Percentiles rank a stretch among this genome's conserved stretches.
Conservation (phyloP, 768 basidiomycete genomes). For the Hypsizygus marmoreus region DNA sequence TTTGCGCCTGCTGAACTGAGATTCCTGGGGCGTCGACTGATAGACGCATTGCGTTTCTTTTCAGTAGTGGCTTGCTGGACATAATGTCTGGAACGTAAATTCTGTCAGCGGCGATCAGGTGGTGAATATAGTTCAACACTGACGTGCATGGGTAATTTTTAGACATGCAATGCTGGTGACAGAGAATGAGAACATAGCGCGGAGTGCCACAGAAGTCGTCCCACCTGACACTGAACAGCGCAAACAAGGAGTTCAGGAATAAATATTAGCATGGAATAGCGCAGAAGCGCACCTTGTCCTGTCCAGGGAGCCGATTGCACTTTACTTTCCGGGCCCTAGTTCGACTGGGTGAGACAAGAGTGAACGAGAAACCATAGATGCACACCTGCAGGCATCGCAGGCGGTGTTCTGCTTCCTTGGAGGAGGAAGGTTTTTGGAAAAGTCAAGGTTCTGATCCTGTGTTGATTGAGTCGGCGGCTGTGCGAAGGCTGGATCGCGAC, state of each 20-base stretch:
- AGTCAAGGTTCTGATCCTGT: slow-evolving; percentile 82
- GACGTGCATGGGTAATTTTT: slow-evolving; percentile 95
- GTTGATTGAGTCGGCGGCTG: slow-evolving; percentile 67
- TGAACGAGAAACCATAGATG: slow-evolving; percentile 3
- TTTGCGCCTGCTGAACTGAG: slow-evolving; percentile 49
- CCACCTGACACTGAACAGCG: slow-evolving; percentile 65
- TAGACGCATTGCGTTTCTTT: slow-evolving; percentile 67
- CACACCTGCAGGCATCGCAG: slow-evolving; percentile 88
- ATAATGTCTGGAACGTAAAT: slow-evolving; percentile 53
- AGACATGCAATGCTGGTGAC: slow-evolving; percentile 70
- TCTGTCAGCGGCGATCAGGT: slow-evolving; percentile 3
- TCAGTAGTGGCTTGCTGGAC: slow-evolving; percentile 86
- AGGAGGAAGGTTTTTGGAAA: slow-evolving; percentile 79
- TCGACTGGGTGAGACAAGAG: slow-evolving; percentile 16
- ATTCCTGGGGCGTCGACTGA: slow-evolving; percentile 66
- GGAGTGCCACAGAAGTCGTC: slow-evolving; percentile 21
- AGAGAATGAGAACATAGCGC: slow-evolving; percentile 9
- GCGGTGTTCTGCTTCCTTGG: slow-evolving; percentile 92
- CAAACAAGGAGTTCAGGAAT: neutral
- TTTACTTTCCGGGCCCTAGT: slow-evolving; percentile 84
- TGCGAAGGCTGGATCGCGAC: slow-evolving; percentile 48
- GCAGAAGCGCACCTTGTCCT: slow-evolving; percentile 67
- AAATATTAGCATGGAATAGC: neutral
- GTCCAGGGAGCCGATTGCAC: slow-evolving; percentile 79
- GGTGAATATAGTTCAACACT: slow-evolving; percentile 34